A percentile compares a stretch with the other conserved stretches of the same genome.
phyloP scores from a whole-genome alignment of 164 flowering plant species.

The Magnolia sinica region DNA sequence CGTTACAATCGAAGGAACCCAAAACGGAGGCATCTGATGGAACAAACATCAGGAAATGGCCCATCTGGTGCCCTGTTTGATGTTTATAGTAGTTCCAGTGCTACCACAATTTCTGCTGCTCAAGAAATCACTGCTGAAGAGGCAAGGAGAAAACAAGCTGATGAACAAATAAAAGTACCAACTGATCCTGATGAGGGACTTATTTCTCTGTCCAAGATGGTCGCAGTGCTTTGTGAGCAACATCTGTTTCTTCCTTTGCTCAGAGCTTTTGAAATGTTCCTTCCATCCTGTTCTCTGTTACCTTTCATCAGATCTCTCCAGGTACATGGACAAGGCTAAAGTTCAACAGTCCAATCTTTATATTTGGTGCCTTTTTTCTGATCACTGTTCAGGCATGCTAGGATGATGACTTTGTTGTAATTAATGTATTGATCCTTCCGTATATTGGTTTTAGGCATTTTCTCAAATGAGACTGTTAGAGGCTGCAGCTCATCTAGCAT shows the following conservation, averaged over 20 bases:
- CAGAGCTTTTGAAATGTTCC: conserved; percentile 95
- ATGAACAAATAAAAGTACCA: conserved; percentile 28
- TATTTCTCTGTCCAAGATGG: conserved; percentile 74
- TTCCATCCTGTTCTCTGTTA: conserved; percentile 84
- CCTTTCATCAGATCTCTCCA: conserved; percentile 95
- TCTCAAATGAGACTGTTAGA: conserved; percentile 96
- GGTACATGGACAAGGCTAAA: conserved; percentile 37
- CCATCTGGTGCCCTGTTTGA: conserved; percentile 22
- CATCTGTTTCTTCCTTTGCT: conserved; percentile 82
- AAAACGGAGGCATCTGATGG: conserved; percentile 72
- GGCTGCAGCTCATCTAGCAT: conserved; percentile 90
- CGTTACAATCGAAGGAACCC: conserved; percentile 76
- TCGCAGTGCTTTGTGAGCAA: conserved; percentile 90
- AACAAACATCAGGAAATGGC: conserved; percentile 26
- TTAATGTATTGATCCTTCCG: conserved; percentile 5
- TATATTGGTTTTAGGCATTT: conserved; percentile 59
- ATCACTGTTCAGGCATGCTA: not conserved
- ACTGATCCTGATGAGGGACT: conserved; percentile 55
- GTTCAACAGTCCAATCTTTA: too few species aligned
- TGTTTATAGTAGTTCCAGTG: conserved; percentile 22
- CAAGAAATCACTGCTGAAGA: conserved; percentile 34
- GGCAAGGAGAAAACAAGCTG: conserved; percentile 28
- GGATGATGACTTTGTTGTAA: not conserved
- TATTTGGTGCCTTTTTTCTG: not conserved
- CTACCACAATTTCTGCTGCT: conserved; percentile 20